Conservation (phyloP, 148 eudicot genomes). For the Camellia granthamiana region DNA sequence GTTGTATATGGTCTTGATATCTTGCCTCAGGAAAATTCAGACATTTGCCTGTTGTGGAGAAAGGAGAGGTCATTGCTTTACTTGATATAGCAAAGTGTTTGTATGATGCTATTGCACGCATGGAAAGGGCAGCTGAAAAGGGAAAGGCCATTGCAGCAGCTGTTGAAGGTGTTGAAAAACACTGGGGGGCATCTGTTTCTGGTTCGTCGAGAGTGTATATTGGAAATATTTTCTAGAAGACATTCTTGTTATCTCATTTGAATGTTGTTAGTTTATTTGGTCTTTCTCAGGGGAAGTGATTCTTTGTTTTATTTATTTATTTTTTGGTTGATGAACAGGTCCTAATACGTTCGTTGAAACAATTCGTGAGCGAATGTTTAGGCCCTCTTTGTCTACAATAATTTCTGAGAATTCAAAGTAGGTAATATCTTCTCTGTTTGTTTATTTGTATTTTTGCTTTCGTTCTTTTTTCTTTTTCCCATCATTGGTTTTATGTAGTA, state of each 20-base stretch:
- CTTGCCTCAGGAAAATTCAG: constrained; percentile 80
- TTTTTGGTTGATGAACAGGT: constrained; percentile 40
- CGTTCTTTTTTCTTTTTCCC: background rate
- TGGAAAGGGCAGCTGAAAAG: constrained; percentile 98
- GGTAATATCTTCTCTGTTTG: constrained; percentile 61
- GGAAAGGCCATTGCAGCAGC: constrained; percentile 95
- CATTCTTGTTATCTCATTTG: background rate
- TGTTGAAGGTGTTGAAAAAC: constrained; percentile 96
- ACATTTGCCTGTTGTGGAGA: constrained; percentile 92
- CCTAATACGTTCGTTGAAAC: constrained; percentile 81
- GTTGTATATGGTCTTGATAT: constrained; percentile 2
- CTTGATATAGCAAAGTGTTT: constrained; percentile 97
- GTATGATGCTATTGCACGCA: constrained; percentile 94
- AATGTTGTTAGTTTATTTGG: background rate
- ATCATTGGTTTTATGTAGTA: background rate
- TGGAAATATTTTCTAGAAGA: background rate
- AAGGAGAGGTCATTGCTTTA: constrained; percentile 90
- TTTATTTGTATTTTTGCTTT: too few species aligned
- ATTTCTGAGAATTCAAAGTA: constrained; percentile 95
- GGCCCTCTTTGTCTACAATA: constrained; percentile 82
- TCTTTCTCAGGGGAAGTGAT: constrained; percentile 4
- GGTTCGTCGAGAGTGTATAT: constrained; percentile 45
- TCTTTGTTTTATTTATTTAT: constrained; percentile 1
- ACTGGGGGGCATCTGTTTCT: constrained; percentile 75
- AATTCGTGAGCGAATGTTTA: constrained; percentile 75